Percentiles rank a stretch among this genome's conserved stretches.
Evolutionary conservation across 164 flowering plant genomes (phyloP).

Genomic region (Brasenia schreberi): DNA sequence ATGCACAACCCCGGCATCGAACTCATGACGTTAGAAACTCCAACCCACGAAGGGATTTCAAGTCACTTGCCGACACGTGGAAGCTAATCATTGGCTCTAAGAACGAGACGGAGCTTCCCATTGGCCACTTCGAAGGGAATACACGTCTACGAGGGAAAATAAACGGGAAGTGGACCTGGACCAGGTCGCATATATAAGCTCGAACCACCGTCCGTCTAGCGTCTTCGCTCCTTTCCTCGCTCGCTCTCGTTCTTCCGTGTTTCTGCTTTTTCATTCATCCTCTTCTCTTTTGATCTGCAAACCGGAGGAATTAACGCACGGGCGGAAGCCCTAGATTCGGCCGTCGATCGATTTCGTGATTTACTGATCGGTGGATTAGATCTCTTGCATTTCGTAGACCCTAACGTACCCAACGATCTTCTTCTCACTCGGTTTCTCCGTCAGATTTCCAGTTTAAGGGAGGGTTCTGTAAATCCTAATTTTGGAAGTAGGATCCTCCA

Average conservation of each 20-base stretch:
- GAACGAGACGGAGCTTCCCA: conserved; percentile 2
- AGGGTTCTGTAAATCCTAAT: conserved; percentile 2
- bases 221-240: neutral
- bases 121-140: conserved; percentile 14
- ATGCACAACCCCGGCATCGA: too few species aligned
- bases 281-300: too few species aligned
- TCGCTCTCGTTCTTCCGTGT: neutral
- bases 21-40: too few species aligned
- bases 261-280: neutral
- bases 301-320: too few species aligned
- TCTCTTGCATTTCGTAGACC: too few species aligned
- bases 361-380: too few species aligned
- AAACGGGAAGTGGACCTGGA: neutral
- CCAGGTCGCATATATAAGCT: neutral
- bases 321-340: too few species aligned
- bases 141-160: conserved; percentile 16
- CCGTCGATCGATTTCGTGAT: too few species aligned
- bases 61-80: neutral
- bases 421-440: conserved; percentile 1
- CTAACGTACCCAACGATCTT: neutral
- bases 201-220: neutral
- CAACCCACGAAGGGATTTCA: too few species aligned
- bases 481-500: conserved; percentile 15
- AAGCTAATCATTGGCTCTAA: neutral
- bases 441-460: neutral